Percentiles rank a stretch among this genome's conserved stretches.
Conservation (phyloP, 805 yeast species). For the Isabelozyma rhagii region DNA sequence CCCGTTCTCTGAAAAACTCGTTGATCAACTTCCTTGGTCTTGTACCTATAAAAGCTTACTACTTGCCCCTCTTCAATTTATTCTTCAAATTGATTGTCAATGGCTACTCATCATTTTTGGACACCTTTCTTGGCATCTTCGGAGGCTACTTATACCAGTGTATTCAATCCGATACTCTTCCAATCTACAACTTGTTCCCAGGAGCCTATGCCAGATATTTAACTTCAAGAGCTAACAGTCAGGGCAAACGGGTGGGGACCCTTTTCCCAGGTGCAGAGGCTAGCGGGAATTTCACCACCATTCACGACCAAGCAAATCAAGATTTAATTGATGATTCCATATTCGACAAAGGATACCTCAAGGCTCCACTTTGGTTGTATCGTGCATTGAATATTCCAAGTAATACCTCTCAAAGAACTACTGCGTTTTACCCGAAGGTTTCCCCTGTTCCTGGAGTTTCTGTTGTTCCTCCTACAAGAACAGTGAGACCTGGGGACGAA, state of each 20-base stretch:
- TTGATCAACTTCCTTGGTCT: constrained; percentile 51
- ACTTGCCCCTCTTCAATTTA: constrained; percentile 45
- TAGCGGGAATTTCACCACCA: constrained; percentile 2
- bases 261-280: constrained; percentile 2
- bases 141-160: constrained; percentile 63
- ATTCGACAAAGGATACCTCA: constrained; percentile 51
- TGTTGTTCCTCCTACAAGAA: background rate
- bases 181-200: constrained; percentile 37
- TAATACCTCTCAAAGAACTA: constrained; percentile 19
- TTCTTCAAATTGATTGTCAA: constrained; percentile 34
- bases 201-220: constrained; percentile 19
- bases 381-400: constrained; percentile 26
- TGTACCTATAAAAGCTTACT: constrained; percentile 54
- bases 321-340: constrained; percentile 37
- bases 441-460: constrained; percentile 1
- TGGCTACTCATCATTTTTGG: constrained; percentile 38
- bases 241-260: constrained; percentile 33
- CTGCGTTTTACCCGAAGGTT: constrained; percentile 18
- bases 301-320: background rate
- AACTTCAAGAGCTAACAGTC: background rate
- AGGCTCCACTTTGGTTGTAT: constrained; percentile 50
- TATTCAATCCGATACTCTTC: constrained; percentile 53
- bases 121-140: constrained; percentile 47
- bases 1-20: constrained; percentile 51
- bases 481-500: background rate